Evolutionary conservation across 1,284 basidiomycete species (phyloP).

Genomic region (Sporisorium sorghi): DNA sequence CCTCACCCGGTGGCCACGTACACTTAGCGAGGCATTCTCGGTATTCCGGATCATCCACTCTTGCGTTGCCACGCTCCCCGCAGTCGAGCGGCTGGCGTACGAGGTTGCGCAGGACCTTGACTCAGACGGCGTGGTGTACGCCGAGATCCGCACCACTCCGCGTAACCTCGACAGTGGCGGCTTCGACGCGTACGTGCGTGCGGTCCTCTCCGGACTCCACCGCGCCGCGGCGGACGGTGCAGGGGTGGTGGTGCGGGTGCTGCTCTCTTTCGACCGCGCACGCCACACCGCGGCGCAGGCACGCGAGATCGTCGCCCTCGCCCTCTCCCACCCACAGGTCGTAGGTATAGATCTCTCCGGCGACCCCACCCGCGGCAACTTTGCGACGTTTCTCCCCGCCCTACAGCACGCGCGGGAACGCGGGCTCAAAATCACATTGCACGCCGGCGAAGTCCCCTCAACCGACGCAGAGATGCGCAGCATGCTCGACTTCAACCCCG

Average conservation of each 20-base stretch:
- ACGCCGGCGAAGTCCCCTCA: slow-evolving; percentile 41
- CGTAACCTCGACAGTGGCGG: neutral
- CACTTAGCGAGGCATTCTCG: slow-evolving; percentile 41
- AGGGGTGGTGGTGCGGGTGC: slow-evolving; percentile 16
- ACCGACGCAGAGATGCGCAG: slow-evolving; percentile 20
- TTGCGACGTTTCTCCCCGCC: slow-evolving; percentile 16
- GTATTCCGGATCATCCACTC: slow-evolving; percentile 46
- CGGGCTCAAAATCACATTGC: slow-evolving; percentile 45
- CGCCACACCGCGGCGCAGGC: slow-evolving; percentile 17
- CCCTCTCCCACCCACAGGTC: slow-evolving; percentile 13
- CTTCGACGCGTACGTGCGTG: slow-evolving; percentile 21
- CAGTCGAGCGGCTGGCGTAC: slow-evolving; percentile 29
- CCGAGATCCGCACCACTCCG: slow-evolving; percentile 52
- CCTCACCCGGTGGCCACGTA: slow-evolving; percentile 16
- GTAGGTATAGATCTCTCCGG: slow-evolving; percentile 50
- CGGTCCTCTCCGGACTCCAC: slow-evolving; percentile 25
- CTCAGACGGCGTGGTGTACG: slow-evolving; percentile 49
- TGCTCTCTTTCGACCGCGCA: slow-evolving; percentile 48
- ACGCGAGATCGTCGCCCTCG: slow-evolving; percentile 22
- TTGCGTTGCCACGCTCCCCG: slow-evolving; percentile 23
- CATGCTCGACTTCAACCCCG: slow-evolving; percentile 46
- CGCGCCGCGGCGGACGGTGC: neutral
- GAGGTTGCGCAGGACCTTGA: slow-evolving; percentile 42
- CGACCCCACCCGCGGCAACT: slow-evolving; percentile 41
- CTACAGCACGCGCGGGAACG: slow-evolving; percentile 13